These are phyloP conservation scores for Phytophthora sp. DNA, from an alignment of 352 stramenopile genomes.

Conservation along the genomic window DNA sequence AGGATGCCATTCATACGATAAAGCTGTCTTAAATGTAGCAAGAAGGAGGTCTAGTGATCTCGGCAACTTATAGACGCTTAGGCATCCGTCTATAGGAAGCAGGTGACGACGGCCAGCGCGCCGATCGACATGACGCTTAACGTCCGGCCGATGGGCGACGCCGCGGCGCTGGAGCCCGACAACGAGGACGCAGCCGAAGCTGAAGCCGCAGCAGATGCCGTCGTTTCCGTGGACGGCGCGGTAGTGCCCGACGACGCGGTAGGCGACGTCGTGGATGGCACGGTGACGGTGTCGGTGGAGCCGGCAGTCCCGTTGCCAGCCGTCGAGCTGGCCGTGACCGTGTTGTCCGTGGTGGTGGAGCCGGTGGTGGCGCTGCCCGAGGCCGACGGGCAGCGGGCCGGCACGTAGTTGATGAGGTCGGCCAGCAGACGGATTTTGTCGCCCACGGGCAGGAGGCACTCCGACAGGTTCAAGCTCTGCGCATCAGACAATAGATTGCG, in stretches of 20 bases:
- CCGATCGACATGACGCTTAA: constrained; percentile 30
- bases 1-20: too few relatives aligned
- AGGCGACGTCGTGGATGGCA: constrained; percentile 11
- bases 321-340: constrained; percentile 15
- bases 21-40: too few relatives aligned
- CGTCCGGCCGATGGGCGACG: constrained; percentile 22
- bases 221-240: constrained; percentile 3
- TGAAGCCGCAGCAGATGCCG: constrained; percentile 8
- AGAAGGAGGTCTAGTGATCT: too few relatives aligned
- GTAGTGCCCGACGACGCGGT: constrained; percentile 14
- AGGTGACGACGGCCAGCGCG: constrained; percentile 27
- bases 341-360: constrained; percentile 59
- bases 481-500: constrained; percentile 27
- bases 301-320: constrained; percentile 19
- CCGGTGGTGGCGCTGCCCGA: constrained; percentile 40
- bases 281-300: constrained; percentile 22
- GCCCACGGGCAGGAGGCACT: constrained; percentile 46
- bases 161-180: constrained; percentile 37
- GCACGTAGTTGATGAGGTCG: constrained; percentile 44
- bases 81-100: constrained; percentile 31
- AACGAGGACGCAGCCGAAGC: constrained; percentile 19
- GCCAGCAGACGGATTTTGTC: constrained; percentile 39
- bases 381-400: constrained; percentile 28
- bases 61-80: too few relatives aligned
- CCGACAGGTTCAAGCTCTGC: constrained; percentile 24